Evolutionary conservation across 495 filamentous ascomycete genomes (phyloP).

Genomic region (Neohortaea acidophila): DNA sequence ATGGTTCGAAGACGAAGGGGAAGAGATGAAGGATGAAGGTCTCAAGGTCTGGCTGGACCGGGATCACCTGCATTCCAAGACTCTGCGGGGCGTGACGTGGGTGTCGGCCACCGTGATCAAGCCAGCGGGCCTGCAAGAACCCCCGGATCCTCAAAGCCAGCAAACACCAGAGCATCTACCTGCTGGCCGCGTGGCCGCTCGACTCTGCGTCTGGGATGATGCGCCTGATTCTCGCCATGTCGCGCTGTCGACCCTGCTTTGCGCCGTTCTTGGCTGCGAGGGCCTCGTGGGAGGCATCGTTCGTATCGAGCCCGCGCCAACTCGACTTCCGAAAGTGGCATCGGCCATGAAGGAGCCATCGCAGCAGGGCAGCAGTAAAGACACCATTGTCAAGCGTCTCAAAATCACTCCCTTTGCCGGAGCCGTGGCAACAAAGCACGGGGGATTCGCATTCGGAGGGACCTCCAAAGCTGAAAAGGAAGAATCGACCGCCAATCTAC

Average conservation of each 20-base stretch:
- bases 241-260: conserved; percentile 62
- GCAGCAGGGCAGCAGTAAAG: conserved; percentile 27
- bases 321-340: conserved; percentile 38
- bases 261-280: conserved; percentile 49
- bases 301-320: conserved; percentile 61
- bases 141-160: conserved; percentile 53
- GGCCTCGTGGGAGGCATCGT: conserved; percentile 76
- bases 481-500: conserved; percentile 43
- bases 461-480: conserved; percentile 64
- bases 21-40: conserved; percentile 39
- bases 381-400: conserved; percentile 29
- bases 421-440: conserved; percentile 35
- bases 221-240: conserved; percentile 65
- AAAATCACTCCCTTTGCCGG: conserved; percentile 66
- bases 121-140: conserved; percentile 60
- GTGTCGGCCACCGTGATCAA: conserved; percentile 64
- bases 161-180: conserved; percentile 38
- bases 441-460: conserved; percentile 73
- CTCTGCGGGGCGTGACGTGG: conserved; percentile 57
- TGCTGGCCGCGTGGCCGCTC: conserved; percentile 59
- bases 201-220: conserved; percentile 63
- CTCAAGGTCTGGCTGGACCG: conserved; percentile 72
- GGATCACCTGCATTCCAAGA: conserved; percentile 49
- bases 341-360: conserved; percentile 24
- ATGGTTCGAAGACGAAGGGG: conserved; percentile 53